These are phyloP conservation scores for Carex kokanica DNA, from an alignment of 176 grass and related monocot genomes.

Conservation along the genomic window DNA sequence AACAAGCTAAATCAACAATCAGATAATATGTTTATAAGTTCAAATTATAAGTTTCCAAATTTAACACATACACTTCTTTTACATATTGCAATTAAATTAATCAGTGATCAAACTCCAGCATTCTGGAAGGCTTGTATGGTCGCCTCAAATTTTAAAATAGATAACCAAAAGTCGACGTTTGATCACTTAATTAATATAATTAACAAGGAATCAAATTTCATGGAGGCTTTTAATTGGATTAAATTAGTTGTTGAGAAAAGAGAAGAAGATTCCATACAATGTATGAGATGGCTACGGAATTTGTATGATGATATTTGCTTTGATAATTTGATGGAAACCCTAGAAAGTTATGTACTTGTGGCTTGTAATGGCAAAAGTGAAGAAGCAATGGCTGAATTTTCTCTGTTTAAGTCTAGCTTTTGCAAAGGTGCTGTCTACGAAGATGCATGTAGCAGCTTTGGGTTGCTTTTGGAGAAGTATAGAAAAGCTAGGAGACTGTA, in stretches of 20 bases:
- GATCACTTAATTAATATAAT: slow-evolving; percentile 43
- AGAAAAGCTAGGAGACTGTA: slow-evolving; percentile 52
- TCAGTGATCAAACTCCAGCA: slow-evolving; percentile 27
- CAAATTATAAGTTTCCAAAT: slow-evolving; percentile 7
- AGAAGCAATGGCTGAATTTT: slow-evolving; percentile 24
- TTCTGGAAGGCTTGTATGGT: slow-evolving; percentile 74
- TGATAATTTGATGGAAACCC: slow-evolving; percentile 28
- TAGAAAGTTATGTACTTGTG: slow-evolving; percentile 35
- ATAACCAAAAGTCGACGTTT: slow-evolving; percentile 47
- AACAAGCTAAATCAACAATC: slow-evolving; percentile 39
- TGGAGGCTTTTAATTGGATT: slow-evolving; percentile 34
- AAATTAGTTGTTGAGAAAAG: slow-evolving; percentile 25
- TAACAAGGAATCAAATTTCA: slow-evolving; percentile 15
- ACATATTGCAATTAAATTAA: slow-evolving; percentile 68
- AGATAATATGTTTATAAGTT: background rate
- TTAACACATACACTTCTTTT: slow-evolving; percentile 43
- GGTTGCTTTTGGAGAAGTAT: slow-evolving; percentile 45
- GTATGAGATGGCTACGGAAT: slow-evolving; percentile 75
- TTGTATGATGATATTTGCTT: slow-evolving; percentile 44
- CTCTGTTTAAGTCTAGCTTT: slow-evolving; percentile 39
- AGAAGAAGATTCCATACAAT: slow-evolving; percentile 48
- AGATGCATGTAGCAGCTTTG: slow-evolving; percentile 40
- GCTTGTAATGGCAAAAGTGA: slow-evolving; percentile 7
- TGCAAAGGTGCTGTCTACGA: slow-evolving; percentile 40
- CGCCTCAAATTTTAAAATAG: slow-evolving; percentile 35